Evolutionary conservation across 768 basidiomycete genomes (phyloP).

Genomic region (Boletus rufocinnamomeus): DNA sequence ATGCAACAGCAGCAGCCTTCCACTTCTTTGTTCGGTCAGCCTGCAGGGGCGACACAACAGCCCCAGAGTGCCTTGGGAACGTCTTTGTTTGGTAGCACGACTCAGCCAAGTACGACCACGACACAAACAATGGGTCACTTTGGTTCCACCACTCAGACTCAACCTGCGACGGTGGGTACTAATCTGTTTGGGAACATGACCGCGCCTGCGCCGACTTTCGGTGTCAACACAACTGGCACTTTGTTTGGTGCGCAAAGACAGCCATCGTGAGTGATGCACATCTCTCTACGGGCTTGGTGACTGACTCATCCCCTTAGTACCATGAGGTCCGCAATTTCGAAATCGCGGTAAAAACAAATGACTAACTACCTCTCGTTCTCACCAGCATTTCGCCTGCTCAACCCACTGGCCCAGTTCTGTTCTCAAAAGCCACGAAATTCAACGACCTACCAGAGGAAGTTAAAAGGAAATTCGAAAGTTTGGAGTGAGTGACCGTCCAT

Average conservation of each 20-base stretch:
- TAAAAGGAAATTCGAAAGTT: slow-evolving; percentile 61
- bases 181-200: slow-evolving; percentile 32
- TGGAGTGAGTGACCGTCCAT: slow-evolving; percentile 57
- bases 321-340: slow-evolving; percentile 30
- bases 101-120: slow-evolving; percentile 16
- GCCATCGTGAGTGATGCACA: slow-evolving; percentile 27
- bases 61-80: slow-evolving; percentile 33
- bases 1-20: slow-evolving; percentile 39
- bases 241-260: slow-evolving; percentile 36
- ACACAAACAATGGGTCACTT: slow-evolving; percentile 24
- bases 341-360: background rate
- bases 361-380: slow-evolving; percentile 6
- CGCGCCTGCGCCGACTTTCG: slow-evolving; percentile 6
- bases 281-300: background rate
- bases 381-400: slow-evolving; percentile 35
- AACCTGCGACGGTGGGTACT: slow-evolving; percentile 16
- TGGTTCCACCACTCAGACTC: slow-evolving; percentile 21
- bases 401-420: slow-evolving; percentile 29
- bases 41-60: slow-evolving; percentile 26
- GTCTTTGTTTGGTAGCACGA: slow-evolving; percentile 32
- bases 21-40: slow-evolving; percentile 41
- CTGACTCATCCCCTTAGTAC: slow-evolving; percentile 9
- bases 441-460: slow-evolving; percentile 77
- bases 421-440: slow-evolving; percentile 67
- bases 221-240: slow-evolving; percentile 6